Evolutionary conservation across 140 eudicot genomes (phyloP), one percentile per base, ranked within the genome.

Genomic region (Anethum foeniculum): DNA sequence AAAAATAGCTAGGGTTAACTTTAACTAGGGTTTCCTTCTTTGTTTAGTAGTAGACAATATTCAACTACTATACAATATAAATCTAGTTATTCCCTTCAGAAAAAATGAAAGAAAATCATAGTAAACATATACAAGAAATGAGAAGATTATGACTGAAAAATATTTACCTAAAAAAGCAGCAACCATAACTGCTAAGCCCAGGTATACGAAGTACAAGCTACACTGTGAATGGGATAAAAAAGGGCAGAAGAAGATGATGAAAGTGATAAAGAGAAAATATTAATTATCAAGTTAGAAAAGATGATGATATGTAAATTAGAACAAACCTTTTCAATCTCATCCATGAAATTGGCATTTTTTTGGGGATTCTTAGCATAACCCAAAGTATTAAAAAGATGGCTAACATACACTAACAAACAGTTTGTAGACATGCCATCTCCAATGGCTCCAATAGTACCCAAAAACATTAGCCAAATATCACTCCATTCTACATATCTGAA

Each of bases 391-490:
- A 94, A 92, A 56, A 94, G 87, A 18, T 85, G 88, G 82, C 95
- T 94, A 77, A 88, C 93, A 79, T 79, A 94, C 3, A 94, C 81
- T 54, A 94, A 77, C 64, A 94, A 76, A 81, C 91, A 85, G 82
- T 94, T 94, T 5, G 97, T 92, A 27, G 98, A 92, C 90, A 90
- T 88, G 76, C 98, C 98, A 87, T 94, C 98, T 43, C 98, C 98
- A 79, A 94, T 88, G 58, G 98, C 98, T 82, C 98, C 98, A 83
- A 94, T 23, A 19, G 97, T 90, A 7, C 98, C 97, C 83, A 92
- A 84, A 23, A 88, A 4, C 90, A 94, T 90, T 2, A 94, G 89
- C 81, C 88, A 49, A 54, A 85, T 75, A 80, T 94, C 98, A 21
- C 80, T 38, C 90, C 90, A 81, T 82, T 90, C 90, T 0, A 96